Base-by-base conservation (phyloP, 192 early-diverging fungal genomes). In the Backusella psychrophila region DNA sequence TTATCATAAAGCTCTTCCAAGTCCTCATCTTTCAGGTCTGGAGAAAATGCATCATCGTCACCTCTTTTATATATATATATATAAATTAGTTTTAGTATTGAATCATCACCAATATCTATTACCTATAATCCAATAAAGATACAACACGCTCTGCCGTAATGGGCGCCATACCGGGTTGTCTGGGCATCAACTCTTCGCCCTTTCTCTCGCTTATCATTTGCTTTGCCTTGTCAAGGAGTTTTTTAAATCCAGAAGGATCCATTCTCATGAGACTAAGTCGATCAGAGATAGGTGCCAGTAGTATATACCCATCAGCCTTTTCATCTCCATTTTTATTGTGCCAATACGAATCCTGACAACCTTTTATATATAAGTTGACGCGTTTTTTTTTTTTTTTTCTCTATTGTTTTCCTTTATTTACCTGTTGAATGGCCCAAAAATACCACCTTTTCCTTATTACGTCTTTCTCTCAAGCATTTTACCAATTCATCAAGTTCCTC, bases 391-490 rank as follows among this genome's bases (percentile, higher is more conserved):
- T 11, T 1, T 56, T 8, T 23, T 8, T 9, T 21, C 0, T 49
- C 19, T 33, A 2, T 3, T 2, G 11, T 49, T 15, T 49, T 15
- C 44, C 12, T 23, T n/a, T 9, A 1, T 17, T 56, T 36, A 15
- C 85, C 85, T 1, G 85, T 86, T 19, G 85, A 86, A 65, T 86
- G 85, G 14, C 85, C 85, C n/a, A 86, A 39, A 35, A 86, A 69
- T 33, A 86, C 80, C 11, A 86, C 65, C 1, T 70, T 68, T 9
- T 74, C 66, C 26, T 84, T 86, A 3, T 72, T 67, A 11, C 78
- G 33, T 56, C 75, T 63, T n/a, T 78, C 41, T n/a, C 66, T 46
- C 42, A 86, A 34, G 65, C 71, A 79, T 11, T 35, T 44, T 33
- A 84, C 71, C 12, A 86, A 34, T 0, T 75, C 59, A 71, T 86